Percentiles rank a stretch among this genome's conserved stretches.
These are phyloP conservation scores for Favolaschia claudopus DNA, from an alignment of 768 basidiomycete genomes.

Conservation along the genomic window DNA sequence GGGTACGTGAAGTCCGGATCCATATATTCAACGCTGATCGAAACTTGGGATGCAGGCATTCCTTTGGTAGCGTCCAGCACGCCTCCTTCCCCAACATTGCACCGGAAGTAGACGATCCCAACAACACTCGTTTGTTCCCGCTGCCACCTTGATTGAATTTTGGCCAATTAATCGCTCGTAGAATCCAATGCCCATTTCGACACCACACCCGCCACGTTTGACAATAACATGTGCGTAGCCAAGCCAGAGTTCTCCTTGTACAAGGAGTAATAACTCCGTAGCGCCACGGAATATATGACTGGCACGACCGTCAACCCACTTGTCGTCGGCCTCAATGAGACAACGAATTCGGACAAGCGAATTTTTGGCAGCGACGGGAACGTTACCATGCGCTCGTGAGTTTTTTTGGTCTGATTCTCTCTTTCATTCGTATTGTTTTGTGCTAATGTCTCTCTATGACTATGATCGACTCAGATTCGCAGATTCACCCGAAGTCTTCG, in stretches of 20 bases:
- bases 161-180: too few species aligned
- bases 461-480: neutral
- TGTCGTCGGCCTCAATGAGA: slow-evolving; percentile 41
- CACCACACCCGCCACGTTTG: neutral
- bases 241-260: neutral
- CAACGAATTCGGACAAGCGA: slow-evolving; percentile 44
- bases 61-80: slow-evolving; percentile 8
- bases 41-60: neutral
- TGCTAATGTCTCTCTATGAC: too few species aligned
- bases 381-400: slow-evolving; percentile 40
- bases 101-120: slow-evolving; percentile 4
- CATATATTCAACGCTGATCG: neutral
- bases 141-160: too few species aligned
- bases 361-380: slow-evolving; percentile 46
- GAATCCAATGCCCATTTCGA: slow-evolving; percentile 7
- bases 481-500: neutral
- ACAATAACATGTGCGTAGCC: slow-evolving; percentile 9
- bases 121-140: neutral
- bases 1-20: neutral
- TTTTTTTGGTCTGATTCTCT: too few species aligned
- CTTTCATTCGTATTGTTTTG: too few species aligned
- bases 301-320: slow-evolving; percentile 45
- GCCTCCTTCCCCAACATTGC: slow-evolving; percentile 6
- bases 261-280: slow-evolving; percentile 10
- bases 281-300: slow-evolving; percentile 45